phyloP scores from a whole-genome alignment of 768 basidiomycete genomes.

The Leccinum sublutescens region DNA sequence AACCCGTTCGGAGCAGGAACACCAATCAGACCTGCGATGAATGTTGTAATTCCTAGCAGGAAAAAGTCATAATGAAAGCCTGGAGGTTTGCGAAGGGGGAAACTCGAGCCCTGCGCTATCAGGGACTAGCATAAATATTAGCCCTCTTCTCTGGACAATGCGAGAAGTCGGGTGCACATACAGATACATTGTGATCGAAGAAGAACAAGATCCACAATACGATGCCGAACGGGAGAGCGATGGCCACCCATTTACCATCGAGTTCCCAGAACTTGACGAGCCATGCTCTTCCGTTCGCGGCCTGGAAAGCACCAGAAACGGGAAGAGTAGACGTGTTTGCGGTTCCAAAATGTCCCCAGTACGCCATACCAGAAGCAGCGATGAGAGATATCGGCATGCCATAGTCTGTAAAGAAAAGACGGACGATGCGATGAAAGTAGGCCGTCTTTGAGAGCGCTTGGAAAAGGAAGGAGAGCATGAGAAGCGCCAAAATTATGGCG shows the following conservation, averaged over 20 bases:
- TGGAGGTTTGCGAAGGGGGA: constrained; percentile 87
- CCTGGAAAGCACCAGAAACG: constrained; percentile 62
- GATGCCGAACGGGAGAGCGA: constrained; percentile 86
- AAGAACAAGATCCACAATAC: constrained; percentile 91
- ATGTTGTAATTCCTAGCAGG: constrained; percentile 85
- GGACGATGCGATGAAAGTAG: constrained; percentile 71
- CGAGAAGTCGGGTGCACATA: constrained; percentile 28
- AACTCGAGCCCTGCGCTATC: constrained; percentile 88
- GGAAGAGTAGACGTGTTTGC: constrained; percentile 67
- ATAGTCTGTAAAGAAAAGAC: constrained; percentile 81
- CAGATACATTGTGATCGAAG: constrained; percentile 94
- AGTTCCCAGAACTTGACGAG: constrained; percentile 87
- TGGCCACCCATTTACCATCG: constrained; percentile 84
- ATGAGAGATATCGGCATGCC: constrained; percentile 89
- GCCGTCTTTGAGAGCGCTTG: constrained; percentile 57
- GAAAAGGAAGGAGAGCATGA: constrained; percentile 83
- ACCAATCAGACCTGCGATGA: constrained; percentile 84
- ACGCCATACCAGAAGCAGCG: constrained; percentile 72
- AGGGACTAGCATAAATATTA: constrained; percentile 55
- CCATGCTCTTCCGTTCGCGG: constrained; percentile 75
- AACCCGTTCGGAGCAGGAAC: constrained; percentile 85
- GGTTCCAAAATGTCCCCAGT: constrained; percentile 77
- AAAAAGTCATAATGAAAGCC: constrained; percentile 90
- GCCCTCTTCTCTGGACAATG: not conserved
- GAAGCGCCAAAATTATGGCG: constrained; percentile 67